Evolutionary conservation across 352 stramenopile species (phyloP), one percentile per base, ranked within the genome.

Genomic region (Pythium sp.): DNA sequence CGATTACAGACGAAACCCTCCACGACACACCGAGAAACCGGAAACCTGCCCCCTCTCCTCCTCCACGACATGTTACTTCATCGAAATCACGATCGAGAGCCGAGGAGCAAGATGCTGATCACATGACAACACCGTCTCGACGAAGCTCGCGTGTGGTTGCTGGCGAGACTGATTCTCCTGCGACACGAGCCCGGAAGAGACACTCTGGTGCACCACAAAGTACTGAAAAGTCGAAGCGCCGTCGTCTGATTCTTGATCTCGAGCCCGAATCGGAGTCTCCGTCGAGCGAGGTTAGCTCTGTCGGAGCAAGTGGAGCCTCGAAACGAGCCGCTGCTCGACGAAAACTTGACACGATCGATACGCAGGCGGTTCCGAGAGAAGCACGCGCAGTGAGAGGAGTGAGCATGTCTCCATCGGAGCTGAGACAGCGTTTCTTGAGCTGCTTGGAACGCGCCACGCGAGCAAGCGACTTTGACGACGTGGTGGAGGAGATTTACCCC

Each of bases 1-100:
- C 78, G 0, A 63, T 91, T 22, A 95, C 89, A 0, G 83, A 78
- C 26, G 81, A 93, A 51, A 53, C 53, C 0, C 64, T 94, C 58
- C 73, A 64, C 0, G 87, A 94, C 46, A 71, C 84, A 7, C 72
- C 81, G 1, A 78, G 81, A 57, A 75, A 77, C 5, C 47, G 65
- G 8, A 80, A 73, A 30, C 49, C 68, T 11, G 47, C 59, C 15
- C 55, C 63, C 14, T 47, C 66, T n/a, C 71, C 71, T 0, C 71
- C 71, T 0, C 70, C 60, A 46, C 67, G 72, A 22, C 28, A 51
- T 18, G 11, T 53, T 12, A 32, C 22, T 5, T 22, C 47, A n/a
- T 46, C 65, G 3, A 64, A 34, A 24, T 24, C 57, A n/a, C 59
- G 51, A 49, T 36, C 58, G 14, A 56, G 51, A 36, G 32, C 12